A percentile compares a stretch with the other conserved stretches of the same genome.
Evolutionary conservation across 371 early-diverging fungal genomes (phyloP).

Genomic region (Apophysomyces ossiformis): DNA sequence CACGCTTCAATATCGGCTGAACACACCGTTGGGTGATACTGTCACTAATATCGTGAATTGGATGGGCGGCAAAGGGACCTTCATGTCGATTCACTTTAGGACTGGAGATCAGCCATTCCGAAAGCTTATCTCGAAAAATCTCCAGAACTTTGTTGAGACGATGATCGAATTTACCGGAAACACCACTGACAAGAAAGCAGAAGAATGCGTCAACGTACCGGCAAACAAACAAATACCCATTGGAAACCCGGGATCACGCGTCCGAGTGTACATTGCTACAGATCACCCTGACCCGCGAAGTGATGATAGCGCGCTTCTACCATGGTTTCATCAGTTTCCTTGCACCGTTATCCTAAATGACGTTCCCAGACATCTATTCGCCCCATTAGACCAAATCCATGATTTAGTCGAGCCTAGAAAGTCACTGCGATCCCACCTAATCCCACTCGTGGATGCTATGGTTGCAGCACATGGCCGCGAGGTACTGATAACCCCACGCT

Average conservation of each 20-base stretch:
- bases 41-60: constrained; percentile 35
- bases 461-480: constrained; percentile 42
- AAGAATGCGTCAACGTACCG: neutral
- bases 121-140: constrained; percentile 22
- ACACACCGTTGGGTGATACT: constrained; percentile 38
- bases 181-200: neutral
- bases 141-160: constrained; percentile 21
- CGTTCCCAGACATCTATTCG: constrained; percentile 30
- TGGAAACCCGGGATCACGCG: constrained; percentile 10
- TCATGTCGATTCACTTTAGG: constrained; percentile 45
- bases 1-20: constrained; percentile 37
- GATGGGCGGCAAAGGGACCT: constrained; percentile 35
- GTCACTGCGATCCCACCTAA: constrained; percentile 25
- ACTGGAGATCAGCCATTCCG: constrained; percentile 42
- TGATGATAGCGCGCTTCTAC: constrained; percentile 21
- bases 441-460: constrained; percentile 52
- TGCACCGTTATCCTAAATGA: constrained; percentile 43
- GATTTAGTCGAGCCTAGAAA: constrained; percentile 38
- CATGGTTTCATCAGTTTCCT: constrained; percentile 43
- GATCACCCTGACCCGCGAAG: constrained; percentile 41
- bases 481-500: constrained; percentile 43
- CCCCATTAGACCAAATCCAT: constrained; percentile 29
- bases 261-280: constrained; percentile 42
- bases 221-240: neutral
- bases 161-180: constrained; percentile 21